A percentile compares a stretch with the other conserved stretches of the same genome.
phyloP scores from a whole-genome alignment of 108 stramenopile species.

The Mayamaea pseudoterrestris region DNA sequence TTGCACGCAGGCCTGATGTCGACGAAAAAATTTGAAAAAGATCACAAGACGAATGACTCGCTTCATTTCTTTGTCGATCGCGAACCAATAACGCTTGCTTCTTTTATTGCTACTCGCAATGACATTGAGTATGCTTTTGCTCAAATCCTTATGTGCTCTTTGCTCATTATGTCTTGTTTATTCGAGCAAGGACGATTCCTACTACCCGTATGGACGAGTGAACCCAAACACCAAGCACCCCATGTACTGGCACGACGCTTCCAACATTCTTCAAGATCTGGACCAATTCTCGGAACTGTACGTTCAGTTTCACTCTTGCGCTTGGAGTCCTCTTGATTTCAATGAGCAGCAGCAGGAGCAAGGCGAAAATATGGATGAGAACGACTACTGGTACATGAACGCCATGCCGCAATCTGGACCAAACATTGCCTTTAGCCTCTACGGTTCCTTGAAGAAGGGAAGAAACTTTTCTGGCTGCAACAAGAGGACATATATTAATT shows the following conservation, averaged over 20 bases:
- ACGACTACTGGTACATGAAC: slow-evolving; percentile 41
- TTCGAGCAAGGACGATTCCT: slow-evolving; percentile 7
- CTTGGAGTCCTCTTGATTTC: slow-evolving; percentile 13
- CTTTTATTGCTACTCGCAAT: no score
- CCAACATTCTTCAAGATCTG: slow-evolving; percentile 34
- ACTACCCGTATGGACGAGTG: slow-evolving; percentile 8
- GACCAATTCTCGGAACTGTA: slow-evolving; percentile 23
- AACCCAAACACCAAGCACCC: slow-evolving; percentile 11
- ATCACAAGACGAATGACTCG: no score
- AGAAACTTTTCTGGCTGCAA: slow-evolving; percentile 4
- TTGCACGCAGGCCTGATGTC: no score
- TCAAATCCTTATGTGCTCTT: no score
- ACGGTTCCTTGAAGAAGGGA: slow-evolving; percentile 31
- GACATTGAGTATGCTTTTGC: no score
- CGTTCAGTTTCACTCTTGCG: slow-evolving; percentile 33
- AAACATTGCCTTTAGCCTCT: slow-evolving; percentile 45
- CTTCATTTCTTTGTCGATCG: no score
- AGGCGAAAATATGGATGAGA: slow-evolving; percentile 16
- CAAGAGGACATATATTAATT: slow-evolving; percentile 19
- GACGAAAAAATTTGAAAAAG: no score
- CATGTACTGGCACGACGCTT: slow-evolving; percentile 17
- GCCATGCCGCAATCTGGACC: slow-evolving; percentile 31
- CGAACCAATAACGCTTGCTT: no score
- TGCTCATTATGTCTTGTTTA: no score
- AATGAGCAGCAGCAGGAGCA: slow-evolving; percentile 4